Base-by-base conservation (phyloP, 2,329 filamentous ascomycete species). In the Cryphonectria nitschkei region DNA sequence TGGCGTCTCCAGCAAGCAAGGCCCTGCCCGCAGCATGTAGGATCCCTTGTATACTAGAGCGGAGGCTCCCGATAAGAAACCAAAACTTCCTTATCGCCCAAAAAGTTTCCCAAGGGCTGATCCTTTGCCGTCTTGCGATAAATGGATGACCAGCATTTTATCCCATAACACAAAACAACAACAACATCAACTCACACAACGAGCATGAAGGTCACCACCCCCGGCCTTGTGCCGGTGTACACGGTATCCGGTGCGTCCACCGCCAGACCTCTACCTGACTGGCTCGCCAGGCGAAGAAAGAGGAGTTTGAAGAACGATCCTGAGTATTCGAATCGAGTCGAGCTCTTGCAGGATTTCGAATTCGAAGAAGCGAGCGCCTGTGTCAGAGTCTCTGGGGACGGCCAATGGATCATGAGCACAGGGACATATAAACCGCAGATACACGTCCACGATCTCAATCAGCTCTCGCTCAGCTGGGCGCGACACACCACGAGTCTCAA, bases 341-440 rank as follows among this genome's bases (percentile, higher is more conserved):
- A 99, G 81, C 86, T 99, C 70, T 87, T 99, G 52, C 96, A 99
- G 78, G 96, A 99, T 79, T 99, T 99, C 80, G 95, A 97, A 78
- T 98, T 99, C 77, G 95, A 98, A 77, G 95, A 97, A 82, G 95
- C 97, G 56, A 97, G 94, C 79, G 89, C 91, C 75, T 98, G 95
- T 79, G 89, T 99, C 74, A 89, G 94, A 65, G 89, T 96, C 74
- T 97, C 93, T 76, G 95, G 97, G 71, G 96, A 99, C 88, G 95
- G 95, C 65, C 92, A 98, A 79, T 99, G 96, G 95, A 90, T 96
- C 56, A 96, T 98, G 93, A 97, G 93, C 77, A 97, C 95, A 67
- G 94, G 94, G 84, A 91, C 89, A 68, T 91, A 89, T 80, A 89
- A 86, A 80, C 84, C 79, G 1, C 93, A 97, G 80, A 97, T 98